Evolutionary conservation across 2,329 filamentous ascomycete genomes (phyloP).

Genomic region (Fusarium irregulare): DNA sequence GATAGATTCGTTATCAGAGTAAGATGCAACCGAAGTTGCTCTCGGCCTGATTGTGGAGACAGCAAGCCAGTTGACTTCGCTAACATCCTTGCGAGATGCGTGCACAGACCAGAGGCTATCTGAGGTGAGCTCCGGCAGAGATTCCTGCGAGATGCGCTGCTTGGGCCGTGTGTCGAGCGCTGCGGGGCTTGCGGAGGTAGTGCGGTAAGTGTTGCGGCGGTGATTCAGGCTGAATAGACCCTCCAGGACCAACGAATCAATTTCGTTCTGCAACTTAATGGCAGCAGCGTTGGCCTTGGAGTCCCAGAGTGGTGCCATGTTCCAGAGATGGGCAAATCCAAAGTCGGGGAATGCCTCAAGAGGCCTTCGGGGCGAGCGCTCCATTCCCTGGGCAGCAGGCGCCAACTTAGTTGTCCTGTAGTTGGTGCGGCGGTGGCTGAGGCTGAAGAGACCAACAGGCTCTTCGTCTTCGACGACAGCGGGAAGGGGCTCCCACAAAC

Average conservation of each 20-base stretch:
- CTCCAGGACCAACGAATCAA: constrained; percentile 39
- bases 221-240: constrained; percentile 45
- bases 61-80: constrained; percentile 40
- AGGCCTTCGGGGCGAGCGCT: constrained; percentile 33
- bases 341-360: constrained; percentile 38
- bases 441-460: constrained; percentile 42
- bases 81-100: constrained; percentile 23
- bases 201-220: constrained; percentile 44
- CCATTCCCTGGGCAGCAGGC: constrained; percentile 41
- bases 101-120: constrained; percentile 52
- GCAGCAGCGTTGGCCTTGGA: constrained; percentile 32
- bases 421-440: constrained; percentile 42
- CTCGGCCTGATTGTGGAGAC: constrained; percentile 38
- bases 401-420: constrained; percentile 40
- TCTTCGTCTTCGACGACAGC: constrained; percentile 31
- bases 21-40: constrained; percentile 37
- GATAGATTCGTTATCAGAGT: constrained; percentile 28
- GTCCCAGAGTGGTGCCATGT: constrained; percentile 45
- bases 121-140: constrained; percentile 49
- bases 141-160: constrained; percentile 45
- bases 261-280: constrained; percentile 33
- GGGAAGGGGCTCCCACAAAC: constrained; percentile 40
- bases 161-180: constrained; percentile 50
- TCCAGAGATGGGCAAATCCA: constrained; percentile 42
- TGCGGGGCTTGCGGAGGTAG: constrained; percentile 41